Base-by-base conservation (phyloP, 495 filamentous ascomycete species). In the Pseudevernia furfuracea region DNA sequence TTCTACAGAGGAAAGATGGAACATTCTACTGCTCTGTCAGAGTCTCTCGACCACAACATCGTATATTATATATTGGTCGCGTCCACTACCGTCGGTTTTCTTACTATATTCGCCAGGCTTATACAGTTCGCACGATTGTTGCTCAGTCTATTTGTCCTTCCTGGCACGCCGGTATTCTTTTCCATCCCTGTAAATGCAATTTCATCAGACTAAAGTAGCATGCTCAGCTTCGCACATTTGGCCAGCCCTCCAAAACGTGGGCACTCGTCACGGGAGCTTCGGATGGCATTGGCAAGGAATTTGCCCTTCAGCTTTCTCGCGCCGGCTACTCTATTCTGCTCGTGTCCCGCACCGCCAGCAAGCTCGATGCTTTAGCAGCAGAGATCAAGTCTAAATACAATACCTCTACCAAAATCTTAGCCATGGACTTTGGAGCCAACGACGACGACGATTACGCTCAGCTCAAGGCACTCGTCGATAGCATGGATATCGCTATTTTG, bases 241-340 rank as follows among this genome's bases (percentile, higher is more conserved):
- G 92, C 68, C 88, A 87, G 66, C 91, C 90, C 70, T 92, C 92
- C 64, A 64, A 68, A 48, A 92, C 86, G 71, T 99, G 92, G 91
- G 94, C 91, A 28, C 83, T 99, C 53, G 82, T 99, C 28, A 97
- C 95, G 56, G 95, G 95, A 68, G 94, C 95, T 62, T 96, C 91
- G 17, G 94, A 97, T 78, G 95, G 95, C 67, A 85, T 99, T 61
- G 95, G 95, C 71, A 97, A 96, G 79, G 94, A 97, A 80, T 99
- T 89, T 72, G 89, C 93, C 56, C 79, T 89, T 63, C 91, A 96
- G 73, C 85, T 97, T 62, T 91, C 94, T n/a, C 78, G 80, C 43
- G 89, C 91, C 71, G 92, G 92, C 67, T 97, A 92, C 84, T 97
- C 96, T 76, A 74, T 96, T 61, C 75, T 97, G 39, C 89, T 99